phyloP scores from a whole-genome alignment of 2,329 filamentous ascomycete species.

The Cyphellophora attinorum region DNA sequence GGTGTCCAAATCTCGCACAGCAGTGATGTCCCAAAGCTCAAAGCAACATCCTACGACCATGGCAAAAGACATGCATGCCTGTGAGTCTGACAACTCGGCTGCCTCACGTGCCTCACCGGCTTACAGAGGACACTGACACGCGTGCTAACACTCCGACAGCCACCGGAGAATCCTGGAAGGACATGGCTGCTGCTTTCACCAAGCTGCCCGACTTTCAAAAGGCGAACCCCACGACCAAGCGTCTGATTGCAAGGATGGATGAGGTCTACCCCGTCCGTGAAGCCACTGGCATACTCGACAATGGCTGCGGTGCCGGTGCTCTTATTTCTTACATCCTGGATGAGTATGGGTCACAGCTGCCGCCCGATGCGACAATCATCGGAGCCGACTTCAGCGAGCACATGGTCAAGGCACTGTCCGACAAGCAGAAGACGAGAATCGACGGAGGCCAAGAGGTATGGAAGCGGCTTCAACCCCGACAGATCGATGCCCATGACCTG shows the following conservation, averaged over 20 bases:
- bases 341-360: constrained; percentile 1
- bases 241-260: not conserved
- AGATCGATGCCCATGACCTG: constrained; percentile 4
- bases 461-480: not conserved
- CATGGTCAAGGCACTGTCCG: constrained; percentile 1
- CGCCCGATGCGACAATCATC: not conserved
- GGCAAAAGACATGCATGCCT: too few relatives aligned
- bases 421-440: not conserved
- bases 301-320: constrained; percentile 2
- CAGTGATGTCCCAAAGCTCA: too few relatives aligned
- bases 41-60: too few relatives aligned
- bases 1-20: too few relatives aligned
- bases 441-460: not conserved
- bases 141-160: too few relatives aligned
- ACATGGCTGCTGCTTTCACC: not conserved
- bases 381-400: constrained; percentile 2
- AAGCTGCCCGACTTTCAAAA: not conserved
- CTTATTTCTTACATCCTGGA: constrained; percentile 2
- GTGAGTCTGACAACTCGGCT: too few relatives aligned
- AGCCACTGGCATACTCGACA: constrained; percentile 3
- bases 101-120: too few relatives aligned
- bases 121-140: too few relatives aligned
- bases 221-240: not conserved
- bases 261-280: not conserved
- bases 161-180: constrained; percentile 2